These are phyloP conservation scores for Hypoxylon sp. DNA, from an alignment of 2,329 filamentous ascomycete genomes.

Conservation along the genomic window DNA sequence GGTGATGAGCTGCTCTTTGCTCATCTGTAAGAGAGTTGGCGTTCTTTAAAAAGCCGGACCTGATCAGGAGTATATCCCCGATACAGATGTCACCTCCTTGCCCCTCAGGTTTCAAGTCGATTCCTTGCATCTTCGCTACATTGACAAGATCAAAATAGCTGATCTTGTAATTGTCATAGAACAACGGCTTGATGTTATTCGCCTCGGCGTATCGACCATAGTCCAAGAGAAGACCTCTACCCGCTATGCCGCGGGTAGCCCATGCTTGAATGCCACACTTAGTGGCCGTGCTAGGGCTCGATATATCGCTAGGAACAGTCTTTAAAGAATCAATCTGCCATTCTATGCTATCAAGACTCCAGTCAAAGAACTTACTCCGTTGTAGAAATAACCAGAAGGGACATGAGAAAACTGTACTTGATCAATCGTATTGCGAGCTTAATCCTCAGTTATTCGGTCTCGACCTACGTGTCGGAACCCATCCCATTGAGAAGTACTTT, in stretches of 20 bases:
- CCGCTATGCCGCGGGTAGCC: constrained; percentile 33
- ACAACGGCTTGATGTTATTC: constrained; percentile 28
- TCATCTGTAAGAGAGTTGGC: constrained; percentile 29
- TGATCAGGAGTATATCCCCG: constrained; percentile 32
- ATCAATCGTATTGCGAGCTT: not conserved
- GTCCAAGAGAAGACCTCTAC: constrained; percentile 34
- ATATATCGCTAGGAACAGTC: constrained; percentile 18
- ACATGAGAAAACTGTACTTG: constrained; percentile 25
- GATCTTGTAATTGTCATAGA: constrained; percentile 30
- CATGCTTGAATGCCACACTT: constrained; percentile 36
- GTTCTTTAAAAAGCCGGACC: constrained; percentile 35
- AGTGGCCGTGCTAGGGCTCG: constrained; percentile 16
- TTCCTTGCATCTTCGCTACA: constrained; percentile 25
- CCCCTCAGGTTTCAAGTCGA: constrained; percentile 27
- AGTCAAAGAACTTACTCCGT: constrained; percentile 20
- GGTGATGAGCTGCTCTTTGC: constrained; percentile 26
- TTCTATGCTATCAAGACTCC: not conserved
- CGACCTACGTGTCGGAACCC: constrained; percentile 36
- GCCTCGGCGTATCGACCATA: constrained; percentile 33
- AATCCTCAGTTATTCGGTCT: no score
- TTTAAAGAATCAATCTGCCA: not conserved
- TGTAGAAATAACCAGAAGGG: constrained; percentile 31
- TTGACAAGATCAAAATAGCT: constrained; percentile 27
- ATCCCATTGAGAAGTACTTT: constrained; percentile 38
- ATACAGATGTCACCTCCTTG: constrained; percentile 32